Base-by-base conservation (phyloP, 164 flowering plant species). In the Annona squamosa region DNA sequence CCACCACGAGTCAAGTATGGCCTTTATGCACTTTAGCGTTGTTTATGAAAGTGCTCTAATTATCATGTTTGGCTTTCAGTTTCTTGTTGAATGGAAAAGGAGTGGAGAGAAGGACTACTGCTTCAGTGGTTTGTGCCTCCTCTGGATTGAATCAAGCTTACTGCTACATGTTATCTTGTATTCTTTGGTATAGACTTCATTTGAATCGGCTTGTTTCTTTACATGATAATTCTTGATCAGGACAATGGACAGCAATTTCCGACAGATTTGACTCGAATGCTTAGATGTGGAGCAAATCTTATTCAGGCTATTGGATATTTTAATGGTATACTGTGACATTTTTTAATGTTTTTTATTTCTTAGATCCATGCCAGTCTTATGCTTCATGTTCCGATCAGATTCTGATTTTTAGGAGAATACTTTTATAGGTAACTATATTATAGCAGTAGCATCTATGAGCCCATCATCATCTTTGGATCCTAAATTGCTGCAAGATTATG, bases 271-370 rank as follows among this genome's bases (percentile, higher is more conserved):
- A 84, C 88, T 77, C 9, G 76, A 45, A 52, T 87, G 82, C 88
- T 95, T 64, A 87, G 85, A 74, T 86, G 72, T 81, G 99, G 99
- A 70, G 83, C 92, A 19, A 95, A 93, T 85, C 88, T 95, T 76
- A 83, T 95, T 57, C 99, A 95, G 82, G 93, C 86, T 56, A 80
- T 91, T 63, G 99, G 99, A 47, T 80, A 91, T 16, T 95, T 89
- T 76, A 81, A 80, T 73, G 96, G 98, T 91, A 84, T 77, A 77
- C n/a, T 52, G 65, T 62, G 72, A 68, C 62, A 17, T 47, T 42
- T 37, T 5, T 16, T 3, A 6, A 6, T 5, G 10, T 9, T 42
- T 52, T 80, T 5, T 67, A 18, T 5, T 16, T 7, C 45, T 74
- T 42, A 72, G 7, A 16, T 48, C 59, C 56, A 48, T 67, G 48